phyloP scores from a whole-genome alignment of 495 filamentous ascomycete genomes.

The Annulohypoxylon stygium region DNA sequence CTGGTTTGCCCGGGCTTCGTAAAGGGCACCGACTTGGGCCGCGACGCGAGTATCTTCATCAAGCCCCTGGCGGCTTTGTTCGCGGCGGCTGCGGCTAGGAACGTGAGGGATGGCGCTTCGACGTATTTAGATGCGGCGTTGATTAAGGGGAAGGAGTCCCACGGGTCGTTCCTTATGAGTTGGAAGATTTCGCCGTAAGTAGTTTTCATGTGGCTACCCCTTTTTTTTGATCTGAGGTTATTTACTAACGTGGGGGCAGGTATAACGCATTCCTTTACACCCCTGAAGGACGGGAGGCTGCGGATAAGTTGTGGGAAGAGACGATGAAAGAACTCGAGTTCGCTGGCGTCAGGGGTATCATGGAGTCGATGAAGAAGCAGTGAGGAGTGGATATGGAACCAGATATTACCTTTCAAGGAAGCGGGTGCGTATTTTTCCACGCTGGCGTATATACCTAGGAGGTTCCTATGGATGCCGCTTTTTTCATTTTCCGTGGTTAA shows the following conservation, averaged over 20 bases:
- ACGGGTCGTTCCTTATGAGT: slow-evolving; percentile 59
- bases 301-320: slow-evolving; percentile 57
- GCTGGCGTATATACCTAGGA: neutral
- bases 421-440: neutral
- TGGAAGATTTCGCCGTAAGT: slow-evolving; percentile 60
- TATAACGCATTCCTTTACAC: slow-evolving; percentile 52
- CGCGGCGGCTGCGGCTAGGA: slow-evolving; percentile 47
- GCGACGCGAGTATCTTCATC: slow-evolving; percentile 44
- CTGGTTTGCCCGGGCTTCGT: slow-evolving; percentile 61
- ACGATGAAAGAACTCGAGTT: slow-evolving; percentile 60
- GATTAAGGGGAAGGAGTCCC: slow-evolving; percentile 59
- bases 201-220: neutral
- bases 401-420: neutral
- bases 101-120: slow-evolving; percentile 52
- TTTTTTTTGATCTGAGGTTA: neutral
- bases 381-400: neutral
- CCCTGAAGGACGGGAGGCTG: slow-evolving; percentile 53
- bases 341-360: slow-evolving; percentile 52
- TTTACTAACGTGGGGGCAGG: slow-evolving; percentile 23
- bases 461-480: too few species aligned
- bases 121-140: slow-evolving; percentile 59
- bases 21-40: slow-evolving; percentile 58
- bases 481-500: too few species aligned
- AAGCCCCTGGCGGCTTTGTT: slow-evolving; percentile 40
- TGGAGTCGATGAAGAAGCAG: slow-evolving; percentile 44